Percentiles rank a stretch among this genome's conserved stretches.
Evolutionary conservation across 257 asterid species (phyloP).

Genomic region (Solanum peruvianum): DNA sequence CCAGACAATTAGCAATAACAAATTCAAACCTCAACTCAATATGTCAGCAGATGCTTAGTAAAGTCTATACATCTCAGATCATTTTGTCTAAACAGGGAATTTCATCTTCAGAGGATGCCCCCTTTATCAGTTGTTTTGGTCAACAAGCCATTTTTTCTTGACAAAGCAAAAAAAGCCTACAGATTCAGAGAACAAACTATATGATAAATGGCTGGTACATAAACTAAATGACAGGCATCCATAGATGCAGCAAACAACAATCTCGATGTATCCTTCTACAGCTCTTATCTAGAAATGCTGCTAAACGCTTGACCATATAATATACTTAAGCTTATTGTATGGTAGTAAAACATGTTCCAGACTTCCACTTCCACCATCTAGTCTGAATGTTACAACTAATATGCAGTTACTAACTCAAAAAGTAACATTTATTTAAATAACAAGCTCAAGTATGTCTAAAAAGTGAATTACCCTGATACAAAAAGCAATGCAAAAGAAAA

Average conservation of each 20-base stretch:
- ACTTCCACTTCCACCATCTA: neutral
- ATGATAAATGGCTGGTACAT: neutral
- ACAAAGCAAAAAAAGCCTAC: neutral
- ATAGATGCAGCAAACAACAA: neutral
- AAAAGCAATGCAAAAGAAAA: neutral
- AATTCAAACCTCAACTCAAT: neutral
- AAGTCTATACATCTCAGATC: neutral
- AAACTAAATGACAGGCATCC: neutral
- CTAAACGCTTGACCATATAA: neutral
- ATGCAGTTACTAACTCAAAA: neutral
- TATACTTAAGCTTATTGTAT: neutral
- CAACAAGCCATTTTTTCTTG: neutral
- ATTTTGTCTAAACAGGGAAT: neutral
- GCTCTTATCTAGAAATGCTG: neutral
- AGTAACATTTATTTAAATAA: neutral
- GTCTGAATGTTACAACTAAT: neutral
- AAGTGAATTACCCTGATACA: neutral
- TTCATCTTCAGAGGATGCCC: neutral
- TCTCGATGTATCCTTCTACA: neutral
- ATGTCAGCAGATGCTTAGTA: neutral
- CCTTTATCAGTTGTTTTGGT: neutral
- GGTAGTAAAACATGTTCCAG: neutral
- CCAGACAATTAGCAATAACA: neutral
- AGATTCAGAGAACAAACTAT: neutral
- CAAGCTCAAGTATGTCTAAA: neutral